phyloP scores from a whole-genome alignment of 306 rosid genomes.

The Lagenaria siceraria region DNA sequence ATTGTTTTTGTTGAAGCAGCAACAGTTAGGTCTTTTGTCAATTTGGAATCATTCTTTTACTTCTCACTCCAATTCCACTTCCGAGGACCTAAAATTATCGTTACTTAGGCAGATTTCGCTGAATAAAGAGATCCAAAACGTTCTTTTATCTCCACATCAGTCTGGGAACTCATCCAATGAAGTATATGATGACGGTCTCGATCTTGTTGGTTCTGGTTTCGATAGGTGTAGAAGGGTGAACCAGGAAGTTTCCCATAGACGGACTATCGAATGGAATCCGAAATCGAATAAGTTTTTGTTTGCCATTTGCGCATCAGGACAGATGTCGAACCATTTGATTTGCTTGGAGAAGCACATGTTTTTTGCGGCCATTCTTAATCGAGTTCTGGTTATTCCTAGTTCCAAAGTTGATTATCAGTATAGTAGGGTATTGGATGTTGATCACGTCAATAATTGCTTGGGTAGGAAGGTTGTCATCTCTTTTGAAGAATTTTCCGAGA shows the following conservation, averaged over 20 bases:
- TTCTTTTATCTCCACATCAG: conserved; percentile 46
- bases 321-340: conserved; percentile 93
- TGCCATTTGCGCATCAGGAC: conserved; percentile 82
- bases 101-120: conserved; percentile 53
- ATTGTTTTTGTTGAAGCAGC: conserved; percentile 13
- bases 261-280: conserved; percentile 78
- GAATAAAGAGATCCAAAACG: conserved; percentile 38
- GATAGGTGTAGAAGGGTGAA: conserved; percentile 55
- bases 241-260: conserved; percentile 38
- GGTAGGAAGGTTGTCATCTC: conserved; percentile 72
- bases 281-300: conserved; percentile 45
- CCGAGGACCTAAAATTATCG: conserved; percentile 37
- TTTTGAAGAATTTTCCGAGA: conserved; percentile 53
- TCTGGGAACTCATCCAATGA: conserved; percentile 26
- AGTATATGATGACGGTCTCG: conserved; percentile 14
- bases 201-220: conserved; percentile 25
- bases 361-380: conserved; percentile 71
- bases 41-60: conserved; percentile 34
- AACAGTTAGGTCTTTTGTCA: conserved; percentile 25
- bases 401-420: conserved; percentile 57
- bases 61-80: conserved; percentile 13
- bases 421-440: conserved; percentile 64
- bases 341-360: conserved; percentile 94
- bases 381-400: conserved; percentile 82
- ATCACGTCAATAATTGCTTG: conserved; percentile 62